Evolutionary conservation across 2,329 filamentous ascomycete species (phyloP), one percentile per base, ranked within the genome.

Genomic region (Paraphaeosphaeria minitans): DNA sequence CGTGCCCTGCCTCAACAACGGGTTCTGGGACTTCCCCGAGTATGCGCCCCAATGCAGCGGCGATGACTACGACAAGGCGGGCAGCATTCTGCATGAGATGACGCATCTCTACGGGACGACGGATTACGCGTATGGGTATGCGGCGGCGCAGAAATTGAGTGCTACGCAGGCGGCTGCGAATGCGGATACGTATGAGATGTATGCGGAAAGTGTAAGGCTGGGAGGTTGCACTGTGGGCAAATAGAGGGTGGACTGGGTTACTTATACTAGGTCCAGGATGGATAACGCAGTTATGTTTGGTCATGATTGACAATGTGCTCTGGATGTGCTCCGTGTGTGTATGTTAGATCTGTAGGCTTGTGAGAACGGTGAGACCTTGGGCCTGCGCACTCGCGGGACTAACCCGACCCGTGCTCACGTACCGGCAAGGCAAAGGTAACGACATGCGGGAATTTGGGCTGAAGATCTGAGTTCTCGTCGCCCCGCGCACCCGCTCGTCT

Each of bases 131-230:
- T 61, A 58, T 45, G 56, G 59, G 4, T 51, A 55, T 12, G 50
- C 29, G 51, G 56, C 59, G 14, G 56, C 59, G 29, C 50, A 61
- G 22, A 51, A 51, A 22, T 29, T 61, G 43, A 58, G 56, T 21
- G 59, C 53, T 5, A 54, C 14, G 4, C 43, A 56, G 48, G 59
- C 59, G 2, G 56, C 56, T 3, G 50, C 43, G 3, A 61, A 61
- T 49, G 59, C 56, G 31, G 56, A 61, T 56, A 61, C 59, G 45
- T 58, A 61, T 43, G 59, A 58, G 53, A 61, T 61, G 59, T 61
- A 58, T 53, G 59, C 59, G 10, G 59, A 58, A 49, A 58, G 59
- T 19, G 59, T 61, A 14, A 56, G 59, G 43, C 31, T 58, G 3
- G 59, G 56, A 37, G 55, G 59, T 19, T 61, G 59, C 56, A 61